A percentile compares a stretch with the other conserved stretches of the same genome.
phyloP scores from a whole-genome alignment of 345 rosid species.

The Mangifera indica region DNA sequence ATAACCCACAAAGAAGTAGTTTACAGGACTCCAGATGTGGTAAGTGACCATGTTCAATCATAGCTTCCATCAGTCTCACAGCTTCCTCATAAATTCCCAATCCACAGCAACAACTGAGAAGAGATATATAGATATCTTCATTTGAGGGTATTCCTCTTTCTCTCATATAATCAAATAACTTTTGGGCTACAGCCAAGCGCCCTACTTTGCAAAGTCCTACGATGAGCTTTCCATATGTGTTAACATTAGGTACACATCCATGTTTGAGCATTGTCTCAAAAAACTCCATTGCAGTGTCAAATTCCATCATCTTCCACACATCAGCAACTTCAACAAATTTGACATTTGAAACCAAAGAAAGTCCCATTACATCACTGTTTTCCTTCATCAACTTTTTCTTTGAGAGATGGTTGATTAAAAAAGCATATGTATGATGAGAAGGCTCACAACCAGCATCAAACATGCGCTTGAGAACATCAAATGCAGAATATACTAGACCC shows the following conservation, averaged over 20 bases:
- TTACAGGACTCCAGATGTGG: slow-evolving; percentile 70
- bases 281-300: slow-evolving; percentile 52
- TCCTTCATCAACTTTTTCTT: slow-evolving; percentile 41
- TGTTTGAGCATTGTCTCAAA: slow-evolving; percentile 57
- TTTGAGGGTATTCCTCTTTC: slow-evolving; percentile 52
- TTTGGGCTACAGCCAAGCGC: slow-evolving; percentile 47
- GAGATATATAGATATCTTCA: slow-evolving; percentile 54
- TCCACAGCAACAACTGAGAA: slow-evolving; percentile 64
- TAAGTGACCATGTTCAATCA: slow-evolving; percentile 58
- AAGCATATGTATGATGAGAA: slow-evolving; percentile 59
- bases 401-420: slow-evolving; percentile 57
- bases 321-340: slow-evolving; percentile 32
- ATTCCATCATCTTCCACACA: slow-evolving; percentile 60
- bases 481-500: slow-evolving; percentile 54
- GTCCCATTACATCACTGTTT: slow-evolving; percentile 24
- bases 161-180: slow-evolving; percentile 52
- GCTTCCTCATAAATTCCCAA: slow-evolving; percentile 49
- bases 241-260: slow-evolving; percentile 60
- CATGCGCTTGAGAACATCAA: slow-evolving; percentile 79
- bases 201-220: slow-evolving; percentile 61
- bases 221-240: slow-evolving; percentile 59
- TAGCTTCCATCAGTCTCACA: slow-evolving; percentile 45
- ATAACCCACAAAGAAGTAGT: slow-evolving; percentile 62
- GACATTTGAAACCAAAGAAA: slow-evolving; percentile 32
- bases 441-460: slow-evolving; percentile 74